phyloP scores from a whole-genome alignment of 2,329 filamentous ascomycete species.

The Eurotiales sp. region DNA sequence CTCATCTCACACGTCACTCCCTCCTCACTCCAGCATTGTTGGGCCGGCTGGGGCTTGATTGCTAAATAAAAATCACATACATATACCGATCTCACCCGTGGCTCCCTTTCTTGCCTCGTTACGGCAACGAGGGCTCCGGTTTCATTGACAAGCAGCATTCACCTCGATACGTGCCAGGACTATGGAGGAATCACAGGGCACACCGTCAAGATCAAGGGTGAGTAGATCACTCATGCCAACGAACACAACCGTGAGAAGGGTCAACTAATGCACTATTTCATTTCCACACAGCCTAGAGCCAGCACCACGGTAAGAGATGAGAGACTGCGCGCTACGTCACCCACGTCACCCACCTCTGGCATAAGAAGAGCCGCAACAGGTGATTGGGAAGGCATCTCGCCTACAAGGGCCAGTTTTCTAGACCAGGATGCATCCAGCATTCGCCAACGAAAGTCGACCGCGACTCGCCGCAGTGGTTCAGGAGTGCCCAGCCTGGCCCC shows the following conservation, averaged over 20 bases:
- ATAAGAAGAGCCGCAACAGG: background rate
- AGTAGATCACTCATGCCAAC: background rate
- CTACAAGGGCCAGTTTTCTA: background rate
- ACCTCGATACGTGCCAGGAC: background rate
- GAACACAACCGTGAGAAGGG: too few relatives aligned
- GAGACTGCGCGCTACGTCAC: too few relatives aligned
- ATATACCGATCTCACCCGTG: too few relatives aligned
- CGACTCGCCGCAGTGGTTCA: conserved; percentile 13
- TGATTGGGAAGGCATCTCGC: background rate
- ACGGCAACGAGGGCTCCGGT: too few relatives aligned
- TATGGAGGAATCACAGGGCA: background rate
- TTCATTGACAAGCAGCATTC: background rate
- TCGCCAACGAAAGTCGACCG: conserved; percentile 5
- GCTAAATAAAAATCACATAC: too few relatives aligned
- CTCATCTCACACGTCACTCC: too few relatives aligned
- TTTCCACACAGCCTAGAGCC: background rate
- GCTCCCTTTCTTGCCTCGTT: too few relatives aligned
- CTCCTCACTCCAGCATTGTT: too few relatives aligned
- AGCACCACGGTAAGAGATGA: background rate
- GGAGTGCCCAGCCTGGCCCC: conserved; percentile 23
- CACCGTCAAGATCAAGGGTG: background rate
- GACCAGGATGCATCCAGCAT: background rate
- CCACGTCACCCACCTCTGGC: background rate
- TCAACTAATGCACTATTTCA: background rate
- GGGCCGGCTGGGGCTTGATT: too few relatives aligned